phyloP scores from a whole-genome alignment of 805 yeast species.

The Saccharomycopsis microspora region DNA sequence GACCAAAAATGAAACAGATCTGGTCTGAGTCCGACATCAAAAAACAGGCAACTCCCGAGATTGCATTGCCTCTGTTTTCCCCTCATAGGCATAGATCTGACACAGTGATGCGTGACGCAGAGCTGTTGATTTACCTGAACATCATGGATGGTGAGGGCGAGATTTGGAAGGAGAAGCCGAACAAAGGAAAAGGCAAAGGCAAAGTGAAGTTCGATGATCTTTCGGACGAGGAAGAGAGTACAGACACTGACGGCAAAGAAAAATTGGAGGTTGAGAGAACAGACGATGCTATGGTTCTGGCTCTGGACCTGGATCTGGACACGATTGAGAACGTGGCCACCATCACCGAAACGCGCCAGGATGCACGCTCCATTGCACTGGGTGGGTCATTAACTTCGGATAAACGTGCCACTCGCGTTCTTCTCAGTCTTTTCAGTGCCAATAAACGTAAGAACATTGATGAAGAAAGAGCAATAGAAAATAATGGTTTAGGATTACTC shows the following conservation, averaged over 20 bases:
- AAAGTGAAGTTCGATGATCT: not conserved
- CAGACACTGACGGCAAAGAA: not conserved
- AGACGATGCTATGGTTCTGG: not conserved
- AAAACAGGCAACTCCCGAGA: not conserved
- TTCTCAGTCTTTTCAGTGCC: not conserved
- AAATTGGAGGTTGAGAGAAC: not conserved
- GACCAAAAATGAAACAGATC: not conserved
- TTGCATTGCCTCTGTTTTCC: not conserved
- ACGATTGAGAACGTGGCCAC: not conserved
- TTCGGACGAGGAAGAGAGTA: not conserved
- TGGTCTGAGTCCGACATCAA: not conserved
- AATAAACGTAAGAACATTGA: not conserved
- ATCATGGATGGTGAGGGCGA: not conserved
- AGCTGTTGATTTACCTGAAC: not conserved
- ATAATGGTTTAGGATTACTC: not conserved
- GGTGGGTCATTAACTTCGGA: not conserved
- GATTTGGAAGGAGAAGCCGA: not conserved
- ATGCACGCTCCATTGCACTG: not conserved
- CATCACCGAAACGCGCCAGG: not conserved
- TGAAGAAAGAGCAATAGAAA: conserved; percentile 3
- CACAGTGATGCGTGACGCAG: not conserved
- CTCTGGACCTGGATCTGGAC: too few species aligned
- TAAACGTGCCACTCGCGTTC: not conserved
- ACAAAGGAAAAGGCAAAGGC: not conserved
- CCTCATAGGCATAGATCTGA: not conserved